Base-by-base conservation (phyloP, 345 rosid species). In the Sapria himalayana region DNA sequence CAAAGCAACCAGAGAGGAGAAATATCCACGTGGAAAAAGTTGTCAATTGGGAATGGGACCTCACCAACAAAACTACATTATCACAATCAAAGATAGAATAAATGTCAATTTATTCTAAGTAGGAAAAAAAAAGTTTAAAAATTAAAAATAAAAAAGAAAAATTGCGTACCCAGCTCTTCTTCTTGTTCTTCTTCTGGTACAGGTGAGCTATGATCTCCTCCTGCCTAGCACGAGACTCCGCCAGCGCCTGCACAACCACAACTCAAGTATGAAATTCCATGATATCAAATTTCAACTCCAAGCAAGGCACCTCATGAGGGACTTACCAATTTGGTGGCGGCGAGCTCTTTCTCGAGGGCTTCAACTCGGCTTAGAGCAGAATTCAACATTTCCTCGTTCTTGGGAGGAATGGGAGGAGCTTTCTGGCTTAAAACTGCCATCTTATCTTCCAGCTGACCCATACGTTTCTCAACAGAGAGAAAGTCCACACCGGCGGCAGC, bases 171-270 rank as follows among this genome's bases (percentile, higher is more conserved):
- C n/a, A n/a, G n/a, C n/a, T n/a, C 69, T 74, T 81, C 71, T 74
- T 85, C 64, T 73, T 81, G 59, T 73, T 81, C 64, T 77, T 81
- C 70, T 86, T 86, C 43, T 78, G 78, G 27, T 81, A 86, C 13
- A 86, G 54, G 59, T 78, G 81, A 9, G 78, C 81, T 25, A 70
- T 23, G 3, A 86, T 70, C 49, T 86, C 92, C 44, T 72, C 78
- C 41, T 78, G 94, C 37, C 62, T 74, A 20, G 69, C 25, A 33
- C 73, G 59, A 2, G 94, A 66, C 4, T 86, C 89, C 36, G 78
- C 97, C 46, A 86, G 56, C 22, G 89, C 89, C 96, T 85, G 65
- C 35, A 47, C 25, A 43, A 38, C 21, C 33, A 56, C 32, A 17
- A 43, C 7, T 7, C 17, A 32, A 2, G 13, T n/a, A 37, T 21